Conservation (phyloP, 129 eudicot genomes). For the Chrysanthemum seticuspe region DNA sequence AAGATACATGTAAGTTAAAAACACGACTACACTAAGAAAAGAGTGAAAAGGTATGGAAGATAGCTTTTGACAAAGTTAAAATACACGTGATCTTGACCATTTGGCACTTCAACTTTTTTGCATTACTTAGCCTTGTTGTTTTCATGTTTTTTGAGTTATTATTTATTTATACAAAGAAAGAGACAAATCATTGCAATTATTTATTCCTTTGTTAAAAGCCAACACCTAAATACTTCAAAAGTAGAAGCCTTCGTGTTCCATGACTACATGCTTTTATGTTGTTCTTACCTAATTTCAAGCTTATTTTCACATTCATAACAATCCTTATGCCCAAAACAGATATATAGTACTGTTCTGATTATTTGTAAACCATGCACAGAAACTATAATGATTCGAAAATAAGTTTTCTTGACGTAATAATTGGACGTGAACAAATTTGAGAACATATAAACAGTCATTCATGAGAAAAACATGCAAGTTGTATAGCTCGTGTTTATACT, state of each 20-base stretch:
- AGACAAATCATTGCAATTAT: constrained; percentile 23
- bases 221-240: constrained; percentile 29
- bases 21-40: constrained; percentile 29
- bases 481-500: background rate
- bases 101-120: constrained; percentile 35
- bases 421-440: background rate
- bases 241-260: constrained; percentile 28
- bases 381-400: background rate
- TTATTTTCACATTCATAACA: background rate
- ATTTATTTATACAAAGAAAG: constrained; percentile 11
- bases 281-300: constrained; percentile 24
- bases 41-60: constrained; percentile 28
- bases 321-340: constrained; percentile 2
- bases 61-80: constrained; percentile 31
- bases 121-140: constrained; percentile 44
- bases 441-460: background rate
- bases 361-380: background rate
- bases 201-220: constrained; percentile 26
- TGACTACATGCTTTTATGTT: constrained; percentile 5
- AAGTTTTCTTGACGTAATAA: background rate
- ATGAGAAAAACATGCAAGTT: background rate
- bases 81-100: constrained; percentile 33
- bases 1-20: constrained; percentile 1
- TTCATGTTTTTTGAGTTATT: constrained; percentile 21
- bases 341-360: background rate